Conservation (phyloP, 306 rosid species). For the Leucaena leucocephala region DNA sequence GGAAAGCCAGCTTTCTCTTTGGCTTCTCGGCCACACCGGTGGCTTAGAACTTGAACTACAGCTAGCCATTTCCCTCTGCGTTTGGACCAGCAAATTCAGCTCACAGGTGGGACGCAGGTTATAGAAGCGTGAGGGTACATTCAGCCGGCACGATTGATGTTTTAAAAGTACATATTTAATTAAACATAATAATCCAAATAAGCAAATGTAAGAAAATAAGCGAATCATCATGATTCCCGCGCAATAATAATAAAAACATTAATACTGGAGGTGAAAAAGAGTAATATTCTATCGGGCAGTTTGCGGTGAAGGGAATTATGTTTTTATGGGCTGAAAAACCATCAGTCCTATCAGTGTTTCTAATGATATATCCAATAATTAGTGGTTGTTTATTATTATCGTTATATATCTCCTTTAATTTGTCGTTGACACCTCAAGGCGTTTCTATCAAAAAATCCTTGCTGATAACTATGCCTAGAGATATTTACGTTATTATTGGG, state of each 20-base stretch:
- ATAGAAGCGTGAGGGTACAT: neutral
- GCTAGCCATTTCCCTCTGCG: conserved; percentile 38
- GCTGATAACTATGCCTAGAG: neutral
- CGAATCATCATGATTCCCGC: too few relatives aligned
- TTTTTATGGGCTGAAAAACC: neutral
- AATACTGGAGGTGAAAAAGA: too few relatives aligned
- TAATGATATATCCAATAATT: neutral
- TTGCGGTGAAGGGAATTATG: neutral
- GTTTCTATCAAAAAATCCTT: neutral
- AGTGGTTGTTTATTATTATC: neutral
- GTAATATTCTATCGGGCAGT: too few relatives aligned
- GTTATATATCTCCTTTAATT: neutral
- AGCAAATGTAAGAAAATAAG: neutral
- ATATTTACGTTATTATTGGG: neutral
- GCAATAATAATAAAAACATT: too few relatives aligned
- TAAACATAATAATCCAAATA: too few relatives aligned
- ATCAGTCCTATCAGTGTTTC: neutral
- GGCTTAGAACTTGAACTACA: conserved; percentile 46
- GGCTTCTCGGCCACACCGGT: conserved; percentile 18
- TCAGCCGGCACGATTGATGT: neutral
- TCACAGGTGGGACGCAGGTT: neutral
- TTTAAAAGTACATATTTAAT: too few relatives aligned
- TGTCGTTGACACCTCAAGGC: neutral
- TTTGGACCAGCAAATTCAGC: neutral
- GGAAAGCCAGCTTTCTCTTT: conserved; percentile 22